phyloP scores from a whole-genome alignment of 1,284 basidiomycete species.

The Ganoderma sinense region DNA sequence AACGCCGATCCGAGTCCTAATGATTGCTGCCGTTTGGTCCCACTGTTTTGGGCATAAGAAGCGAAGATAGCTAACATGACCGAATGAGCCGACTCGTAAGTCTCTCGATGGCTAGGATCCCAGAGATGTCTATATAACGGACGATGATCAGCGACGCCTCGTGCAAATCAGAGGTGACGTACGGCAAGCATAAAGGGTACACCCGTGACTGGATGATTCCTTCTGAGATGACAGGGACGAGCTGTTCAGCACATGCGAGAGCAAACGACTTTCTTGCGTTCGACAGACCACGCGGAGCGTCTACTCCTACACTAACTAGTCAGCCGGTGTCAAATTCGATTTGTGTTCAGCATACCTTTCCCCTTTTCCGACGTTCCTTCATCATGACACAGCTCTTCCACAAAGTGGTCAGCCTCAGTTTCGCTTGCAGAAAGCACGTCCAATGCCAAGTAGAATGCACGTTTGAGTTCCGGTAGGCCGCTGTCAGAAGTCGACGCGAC shows the following conservation, averaged over 20 bases:
- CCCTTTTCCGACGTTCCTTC: constrained; percentile 7
- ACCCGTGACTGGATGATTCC: constrained; percentile 57
- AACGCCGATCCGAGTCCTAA: constrained; percentile 37
- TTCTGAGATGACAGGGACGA: constrained; percentile 63
- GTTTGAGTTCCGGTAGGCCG: constrained; percentile 71
- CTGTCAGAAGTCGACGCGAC: constrained; percentile 56
- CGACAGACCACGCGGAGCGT: constrained; percentile 34
- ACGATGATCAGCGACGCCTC: constrained; percentile 10
- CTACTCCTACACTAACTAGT: constrained; percentile 9
- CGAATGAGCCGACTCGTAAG: constrained; percentile 79
- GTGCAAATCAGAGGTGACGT: constrained; percentile 37
- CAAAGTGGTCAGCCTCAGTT: constrained; percentile 50
- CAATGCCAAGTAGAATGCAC: constrained; percentile 73
- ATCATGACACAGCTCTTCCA: constrained; percentile 45
- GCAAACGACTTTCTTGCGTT: constrained; percentile 67
- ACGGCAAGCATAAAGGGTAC: constrained; percentile 69
- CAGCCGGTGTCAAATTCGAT: not conserved
- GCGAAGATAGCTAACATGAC: constrained; percentile 75
- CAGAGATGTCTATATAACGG: constrained; percentile 55
- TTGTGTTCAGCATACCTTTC: constrained; percentile 26
- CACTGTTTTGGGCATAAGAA: constrained; percentile 53
- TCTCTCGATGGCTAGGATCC: constrained; percentile 66
- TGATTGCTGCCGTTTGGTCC: constrained; percentile 31
- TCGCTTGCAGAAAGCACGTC: constrained; percentile 66
- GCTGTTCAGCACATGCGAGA: constrained; percentile 74